Evolutionary conservation across 345 rosid species (phyloP), one percentile per base, ranked within the genome.

Genomic region (Ricinus communis): DNA sequence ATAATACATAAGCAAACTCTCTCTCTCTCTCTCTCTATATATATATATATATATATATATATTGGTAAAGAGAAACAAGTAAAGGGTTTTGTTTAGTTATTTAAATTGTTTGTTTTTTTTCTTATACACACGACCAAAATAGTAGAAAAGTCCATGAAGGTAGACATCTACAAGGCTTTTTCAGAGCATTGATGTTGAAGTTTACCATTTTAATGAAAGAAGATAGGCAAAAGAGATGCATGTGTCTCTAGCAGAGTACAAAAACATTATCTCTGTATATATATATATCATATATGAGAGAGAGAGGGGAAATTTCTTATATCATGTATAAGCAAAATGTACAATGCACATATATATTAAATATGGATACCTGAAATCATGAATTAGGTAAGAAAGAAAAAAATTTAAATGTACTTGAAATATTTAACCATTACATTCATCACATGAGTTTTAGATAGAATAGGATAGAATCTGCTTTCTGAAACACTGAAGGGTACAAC

Each of bases 141-240:
- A 54, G 59, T 54, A 10, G 59, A 54, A 54, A 54, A 66, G 21
- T 11, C 31, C 47, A 14, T 22, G 24, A 0, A 10, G 33, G 70
- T 15, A 38, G 50, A 66, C 40, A 52, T 62, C 45, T 15, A 6
- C 47, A 11, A 28, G 51, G 41, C 53, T 1, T 69, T 68, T 52
- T 19, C 6, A 16, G 57, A 33, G n/a, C 25, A 38, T 51, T 52
- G 49, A 36, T 65, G 67, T 28, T 58, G 56, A 60, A 62, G 59
- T 68, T 53, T 71, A 45, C 69, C 65, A 65, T 71, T 59, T 43
- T 61, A 33, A 52, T 67, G 80, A 43, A 43, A 61, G 27, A 59
- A 53, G 41, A 69, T 30, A 6, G 52, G 64, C 64, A 57, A 71
- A 57, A 10, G n/a, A 65, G 54, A 51, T 21, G 27, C 57, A 54